These are phyloP conservation scores for Amborella trichopoda DNA, from an alignment of 164 flowering plant genomes.

Conservation along the genomic window DNA sequence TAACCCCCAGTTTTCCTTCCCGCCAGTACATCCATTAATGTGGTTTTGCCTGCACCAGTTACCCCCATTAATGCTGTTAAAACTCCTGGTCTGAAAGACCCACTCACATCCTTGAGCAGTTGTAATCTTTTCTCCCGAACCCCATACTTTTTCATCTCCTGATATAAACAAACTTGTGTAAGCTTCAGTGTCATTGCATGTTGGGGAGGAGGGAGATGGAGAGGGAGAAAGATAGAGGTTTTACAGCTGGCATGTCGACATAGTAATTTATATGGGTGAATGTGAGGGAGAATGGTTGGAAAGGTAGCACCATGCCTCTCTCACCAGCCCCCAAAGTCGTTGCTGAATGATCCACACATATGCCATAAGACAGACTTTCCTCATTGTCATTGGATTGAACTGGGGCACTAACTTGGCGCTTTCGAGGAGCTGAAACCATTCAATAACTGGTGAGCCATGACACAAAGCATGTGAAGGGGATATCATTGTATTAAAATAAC, in stretches of 20 bases:
- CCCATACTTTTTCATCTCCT: slow-evolving; percentile 24
- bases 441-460: slow-evolving; percentile 4
- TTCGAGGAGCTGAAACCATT: slow-evolving; percentile 17
- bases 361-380: not conserved
- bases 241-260: slow-evolving; percentile 90
- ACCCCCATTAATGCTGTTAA: slow-evolving; percentile 34
- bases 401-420: not conserved
- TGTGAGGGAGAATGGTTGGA: slow-evolving; percentile 74
- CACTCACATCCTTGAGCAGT: slow-evolving; percentile 18
- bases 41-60: slow-evolving; percentile 82
- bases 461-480: no score
- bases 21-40: slow-evolving; percentile 53
- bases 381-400: not conserved
- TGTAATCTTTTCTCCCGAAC: slow-evolving; percentile 10
- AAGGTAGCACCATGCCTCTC: slow-evolving; percentile 57
- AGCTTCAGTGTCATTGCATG: no score
- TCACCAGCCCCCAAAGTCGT: slow-evolving; percentile 1
- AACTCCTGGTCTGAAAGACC: slow-evolving; percentile 23
- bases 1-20: slow-evolving; percentile 40
- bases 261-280: slow-evolving; percentile 60
- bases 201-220: no score
- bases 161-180: not conserved
- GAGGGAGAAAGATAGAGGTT: slow-evolving; percentile 1
- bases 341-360: no score
- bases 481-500: no score